Evolutionary conservation across 495 filamentous ascomycete genomes (phyloP).

Genomic region (Aspergillus homomorphus): DNA sequence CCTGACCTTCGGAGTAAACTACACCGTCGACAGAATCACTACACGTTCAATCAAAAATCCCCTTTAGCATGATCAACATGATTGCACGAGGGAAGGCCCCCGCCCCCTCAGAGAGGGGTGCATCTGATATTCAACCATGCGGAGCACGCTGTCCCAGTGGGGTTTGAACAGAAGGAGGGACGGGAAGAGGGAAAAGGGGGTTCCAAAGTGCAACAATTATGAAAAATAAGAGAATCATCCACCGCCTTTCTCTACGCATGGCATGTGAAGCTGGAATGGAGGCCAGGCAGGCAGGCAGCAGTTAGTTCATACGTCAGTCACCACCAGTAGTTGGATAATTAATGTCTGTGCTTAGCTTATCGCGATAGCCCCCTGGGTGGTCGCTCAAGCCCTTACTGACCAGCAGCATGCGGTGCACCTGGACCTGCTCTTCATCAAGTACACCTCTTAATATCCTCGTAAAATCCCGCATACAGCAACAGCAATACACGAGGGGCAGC

Average conservation of each 20-base stretch:
- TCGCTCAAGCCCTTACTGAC: conserved; percentile 4
- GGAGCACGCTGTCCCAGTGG: conserved; percentile 4
- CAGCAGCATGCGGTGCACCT: not conserved
- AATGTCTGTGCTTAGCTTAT: conserved; percentile 10
- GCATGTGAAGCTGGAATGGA: conserved; percentile 16
- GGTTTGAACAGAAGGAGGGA: not conserved
- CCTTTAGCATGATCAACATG: no score
- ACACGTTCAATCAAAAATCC: no score
- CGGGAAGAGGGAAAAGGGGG: not conserved
- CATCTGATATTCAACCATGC: conserved; percentile 2
- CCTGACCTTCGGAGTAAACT: not conserved
- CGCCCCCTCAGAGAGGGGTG: conserved; percentile 9
- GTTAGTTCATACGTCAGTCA: conserved; percentile 4
- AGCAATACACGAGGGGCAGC: not conserved
- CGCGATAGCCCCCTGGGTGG: not conserved
- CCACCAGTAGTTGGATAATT: conserved; percentile 6
- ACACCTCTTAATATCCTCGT: not conserved
- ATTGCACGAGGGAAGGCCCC: not conserved
- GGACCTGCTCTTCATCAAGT: not conserved
- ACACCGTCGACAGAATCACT: not conserved
- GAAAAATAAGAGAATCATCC: not conserved
- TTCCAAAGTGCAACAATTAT: conserved; percentile 2
- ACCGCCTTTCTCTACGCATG: conserved; percentile 2
- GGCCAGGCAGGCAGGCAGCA: not conserved
- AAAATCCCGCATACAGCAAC: no score